Evolutionary conservation across 495 filamentous ascomycete species (phyloP), one percentile per base, ranked within the genome.

Genomic region (Penicillium coffeae): DNA sequence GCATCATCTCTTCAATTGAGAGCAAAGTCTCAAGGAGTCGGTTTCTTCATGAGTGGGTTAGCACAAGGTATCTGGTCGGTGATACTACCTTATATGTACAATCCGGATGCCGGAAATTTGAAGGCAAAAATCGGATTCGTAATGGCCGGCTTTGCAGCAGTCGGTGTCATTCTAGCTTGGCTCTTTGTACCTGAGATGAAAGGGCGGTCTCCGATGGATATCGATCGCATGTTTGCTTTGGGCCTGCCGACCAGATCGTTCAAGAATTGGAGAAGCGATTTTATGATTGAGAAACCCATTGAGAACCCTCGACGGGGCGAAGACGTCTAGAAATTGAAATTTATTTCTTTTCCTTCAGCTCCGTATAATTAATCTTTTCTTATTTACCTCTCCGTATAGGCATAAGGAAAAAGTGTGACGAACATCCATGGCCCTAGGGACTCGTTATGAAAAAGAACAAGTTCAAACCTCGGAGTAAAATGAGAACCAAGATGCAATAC

Each of bases 151-250:
- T 54, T 68, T n/a, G 59, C 62, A 21, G 22, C 56, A 2, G 18
- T 66, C 2, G 59, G 44, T 0, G 13, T 62, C 13, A 22, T 53
- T 3, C 45, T 33, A 1, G 48, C 59, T 21, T 69, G 58, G 64
- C 32, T 51, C 3, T 13, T 49, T 25, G 52, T 71, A 6, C 68
- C 68, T 0, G 68, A 71, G 48, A 71, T 71, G 68, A 69, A 67
- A 43, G 50, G 60, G 21, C 43, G 58, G 7, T 58, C 54, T 2
- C 47, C 58, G 1, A 54, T 58, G 47, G 68, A 71, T 39, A 69
- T 69, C 38, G 65, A 69, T 47, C 53, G 51, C 0, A 64, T 72
- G 67, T 72, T 70, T 48, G 55, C 59, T 0, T 13, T 56, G 33
- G 48, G 13, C 0, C 21, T 65, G 1, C 50, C 51, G 0, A 52